Evolutionary conservation across 1,139 yeast genomes (phyloP).

Genomic region (Zygosaccharomyces sapae): DNA sequence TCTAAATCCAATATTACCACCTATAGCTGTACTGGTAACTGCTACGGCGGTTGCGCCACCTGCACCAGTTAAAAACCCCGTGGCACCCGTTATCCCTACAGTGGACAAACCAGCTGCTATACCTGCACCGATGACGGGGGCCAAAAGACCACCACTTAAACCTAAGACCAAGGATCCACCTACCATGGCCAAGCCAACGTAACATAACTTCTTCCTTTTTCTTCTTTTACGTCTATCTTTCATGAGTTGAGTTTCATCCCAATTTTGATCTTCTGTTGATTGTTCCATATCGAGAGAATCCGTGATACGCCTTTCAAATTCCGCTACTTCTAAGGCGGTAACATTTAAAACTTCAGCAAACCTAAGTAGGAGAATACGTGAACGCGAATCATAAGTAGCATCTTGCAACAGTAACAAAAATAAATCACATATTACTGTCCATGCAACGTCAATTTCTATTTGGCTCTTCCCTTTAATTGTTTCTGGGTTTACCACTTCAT

Average conservation of each 20-base stretch:
- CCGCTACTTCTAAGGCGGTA: conserved; percentile 61
- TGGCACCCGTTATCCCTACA: conserved; percentile 86
- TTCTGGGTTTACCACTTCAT: conserved; percentile 36
- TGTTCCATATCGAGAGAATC: conserved; percentile 87
- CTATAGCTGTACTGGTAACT: conserved; percentile 84
- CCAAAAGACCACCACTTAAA: conserved; percentile 87
- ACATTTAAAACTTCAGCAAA: conserved; percentile 65
- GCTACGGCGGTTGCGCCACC: conserved; percentile 96
- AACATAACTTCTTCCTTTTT: conserved; percentile 65
- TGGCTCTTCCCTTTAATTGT: conserved; percentile 38
- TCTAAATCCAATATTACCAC: conserved; percentile 79
- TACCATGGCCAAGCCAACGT: conserved; percentile 89
- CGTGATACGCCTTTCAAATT: conserved; percentile 86
- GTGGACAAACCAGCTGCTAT: conserved; percentile 96
- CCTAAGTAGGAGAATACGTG: conserved; percentile 64
- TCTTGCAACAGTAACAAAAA: conserved; percentile 76
- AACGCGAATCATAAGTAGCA: conserved; percentile 84
- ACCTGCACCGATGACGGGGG: conserved; percentile 98
- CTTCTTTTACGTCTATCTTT: conserved; percentile 65
- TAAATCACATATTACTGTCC: conserved; percentile 91
- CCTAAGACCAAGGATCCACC: conserved; percentile 97
- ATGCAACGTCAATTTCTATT: conserved; percentile 71
- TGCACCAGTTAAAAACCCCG: conserved; percentile 90
- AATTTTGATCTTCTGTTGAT: conserved; percentile 60
- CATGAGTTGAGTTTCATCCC: conserved; percentile 70